Evolutionary conservation across 176 grass and related monocot species (phyloP).

Genomic region (Hordeum vulgare): DNA sequence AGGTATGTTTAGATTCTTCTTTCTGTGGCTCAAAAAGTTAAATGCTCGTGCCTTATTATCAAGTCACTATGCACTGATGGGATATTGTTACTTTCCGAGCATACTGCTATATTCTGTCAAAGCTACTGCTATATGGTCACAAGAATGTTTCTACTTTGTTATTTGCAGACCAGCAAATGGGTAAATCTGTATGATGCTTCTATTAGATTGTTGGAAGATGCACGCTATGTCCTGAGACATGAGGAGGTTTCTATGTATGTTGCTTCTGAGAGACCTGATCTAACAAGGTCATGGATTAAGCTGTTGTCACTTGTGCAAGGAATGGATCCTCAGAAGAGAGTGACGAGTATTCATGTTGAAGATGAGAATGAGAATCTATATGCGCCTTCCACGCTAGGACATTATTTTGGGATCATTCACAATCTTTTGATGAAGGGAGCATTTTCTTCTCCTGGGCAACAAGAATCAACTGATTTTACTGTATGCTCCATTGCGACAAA

Average conservation of each 20-base stretch:
- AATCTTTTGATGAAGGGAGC: slow-evolving; percentile 70
- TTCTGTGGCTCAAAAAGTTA: background rate
- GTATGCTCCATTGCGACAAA: slow-evolving; percentile 34
- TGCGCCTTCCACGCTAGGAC: slow-evolving; percentile 62
- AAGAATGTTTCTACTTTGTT: slow-evolving; percentile 1
- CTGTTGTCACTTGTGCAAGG: slow-evolving; percentile 78
- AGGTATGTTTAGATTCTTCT: slow-evolving; percentile 40
- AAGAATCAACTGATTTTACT: slow-evolving; percentile 65
- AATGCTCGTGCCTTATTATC: background rate
- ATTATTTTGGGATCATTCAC: slow-evolving; percentile 61
- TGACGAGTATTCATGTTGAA: slow-evolving; percentile 63
- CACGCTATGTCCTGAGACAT: slow-evolving; percentile 72
- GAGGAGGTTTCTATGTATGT: slow-evolving; percentile 66
- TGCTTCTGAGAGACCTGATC: slow-evolving; percentile 75
- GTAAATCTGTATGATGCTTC: slow-evolving; percentile 54
- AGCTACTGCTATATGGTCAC: background rate
- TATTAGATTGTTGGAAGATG: slow-evolving; percentile 83
- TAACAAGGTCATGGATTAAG: slow-evolving; percentile 75
- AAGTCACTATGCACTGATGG: background rate
- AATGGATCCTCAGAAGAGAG: slow-evolving; percentile 87
- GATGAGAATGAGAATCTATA: slow-evolving; percentile 87
- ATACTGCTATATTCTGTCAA: background rate
- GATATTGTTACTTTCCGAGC: background rate
- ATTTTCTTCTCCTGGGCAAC: slow-evolving; percentile 56
- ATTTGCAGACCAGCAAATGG: slow-evolving; percentile 80